These are phyloP conservation scores for Colletotrichum sp. DNA, from an alignment of 2,329 filamentous ascomycete genomes.

Conservation along the genomic window DNA sequence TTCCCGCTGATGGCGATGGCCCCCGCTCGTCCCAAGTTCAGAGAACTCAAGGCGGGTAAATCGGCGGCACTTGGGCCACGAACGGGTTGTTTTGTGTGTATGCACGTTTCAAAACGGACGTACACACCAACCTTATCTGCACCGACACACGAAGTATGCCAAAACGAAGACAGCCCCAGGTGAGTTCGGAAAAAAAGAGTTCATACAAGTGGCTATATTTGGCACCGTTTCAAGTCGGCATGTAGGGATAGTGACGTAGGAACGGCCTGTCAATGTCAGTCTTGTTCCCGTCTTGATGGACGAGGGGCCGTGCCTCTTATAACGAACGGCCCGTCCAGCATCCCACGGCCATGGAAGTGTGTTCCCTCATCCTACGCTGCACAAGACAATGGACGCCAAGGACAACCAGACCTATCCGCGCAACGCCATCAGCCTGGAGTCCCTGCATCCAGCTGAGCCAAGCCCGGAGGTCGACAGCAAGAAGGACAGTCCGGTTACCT, in stretches of 20 bases:
- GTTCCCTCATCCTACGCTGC: not conserved
- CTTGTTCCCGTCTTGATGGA: not conserved
- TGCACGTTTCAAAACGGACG: not conserved
- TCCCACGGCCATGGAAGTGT: not conserved
- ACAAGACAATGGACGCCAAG: constrained; percentile 6
- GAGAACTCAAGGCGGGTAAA: not conserved
- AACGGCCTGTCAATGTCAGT: not conserved
- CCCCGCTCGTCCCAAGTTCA: not conserved
- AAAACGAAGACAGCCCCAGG: not conserved
- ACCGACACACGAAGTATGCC: not conserved
- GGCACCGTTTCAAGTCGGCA: not conserved
- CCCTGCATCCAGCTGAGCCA: not conserved
- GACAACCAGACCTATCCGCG: not conserved
- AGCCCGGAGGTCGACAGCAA: not conserved
- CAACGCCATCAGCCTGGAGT: constrained; percentile 1
- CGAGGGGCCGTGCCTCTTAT: constrained; percentile 1
- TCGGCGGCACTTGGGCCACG: not conserved
- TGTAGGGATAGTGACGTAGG: not conserved
- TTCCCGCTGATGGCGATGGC: not conserved
- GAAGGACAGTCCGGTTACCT: not conserved
- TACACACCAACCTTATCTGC: not conserved
- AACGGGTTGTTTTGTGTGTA: constrained; percentile 10
- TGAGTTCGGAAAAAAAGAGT: not conserved
- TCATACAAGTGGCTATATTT: not conserved
- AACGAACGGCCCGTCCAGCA: not conserved